Evolutionary conservation across 495 filamentous ascomycete species (phyloP), one percentile per base, ranked within the genome.

Genomic region (Penicillium dipodomyicola): DNA sequence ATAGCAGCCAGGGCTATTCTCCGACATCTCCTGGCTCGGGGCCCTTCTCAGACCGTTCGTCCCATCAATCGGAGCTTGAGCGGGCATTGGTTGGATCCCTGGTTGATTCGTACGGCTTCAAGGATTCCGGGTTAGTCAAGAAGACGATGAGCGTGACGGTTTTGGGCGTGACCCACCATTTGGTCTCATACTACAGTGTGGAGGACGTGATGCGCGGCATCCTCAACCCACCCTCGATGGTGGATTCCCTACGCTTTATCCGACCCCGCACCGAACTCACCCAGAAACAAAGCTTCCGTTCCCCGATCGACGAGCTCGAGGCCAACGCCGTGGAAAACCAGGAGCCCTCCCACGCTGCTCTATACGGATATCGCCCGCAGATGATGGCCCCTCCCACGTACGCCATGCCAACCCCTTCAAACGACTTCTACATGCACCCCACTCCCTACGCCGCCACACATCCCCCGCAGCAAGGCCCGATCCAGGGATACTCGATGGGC

Each of bases 171-270:
- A 82, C 81, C 4, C 91, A 93, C 67, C 90, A 95, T 61, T 72
- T 97, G 48, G 90, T 96, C 40, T 93, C 88, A 0, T 97, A 96
- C 68, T 97, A 96, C 75, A 88, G 76, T 37, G 77, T 91, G 23
- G 82, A 87, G 3, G 91, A 95, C 64, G 86, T 91, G 41, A 78
- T 87, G 60, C 79, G 77, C 55, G 74, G 80, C 14, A 71, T 61
- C 20, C 74, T 95, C n/a, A 78, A 71, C 43, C 81, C 83, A 3
- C 88, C 89, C 1, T 76, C 79, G 15, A 77, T 85, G 65, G 81
- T 82, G 59, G 76, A 78, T 2, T 72, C 71, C 11, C 67, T 86
- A 57, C 77, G 78, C 43, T 77, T 79, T 59, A 72, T 90, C 27
- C 74, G 71, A 3, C 82, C 84, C 27, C 84, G 86, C 1, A 48